Base-by-base conservation (phyloP, 192 early-diverging fungal genomes). In the Ambispora gerdemannii region DNA sequence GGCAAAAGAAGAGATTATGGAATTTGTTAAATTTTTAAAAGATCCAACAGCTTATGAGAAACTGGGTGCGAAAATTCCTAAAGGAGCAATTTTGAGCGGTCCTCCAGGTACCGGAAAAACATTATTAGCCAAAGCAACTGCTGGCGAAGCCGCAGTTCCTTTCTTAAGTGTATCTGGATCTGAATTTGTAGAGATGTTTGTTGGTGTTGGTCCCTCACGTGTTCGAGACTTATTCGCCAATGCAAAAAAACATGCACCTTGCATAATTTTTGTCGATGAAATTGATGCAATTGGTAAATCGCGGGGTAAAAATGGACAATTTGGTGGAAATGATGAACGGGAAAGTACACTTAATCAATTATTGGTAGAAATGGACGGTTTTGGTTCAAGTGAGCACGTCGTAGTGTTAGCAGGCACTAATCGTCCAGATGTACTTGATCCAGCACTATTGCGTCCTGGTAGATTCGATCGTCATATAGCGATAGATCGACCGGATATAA, bases 121-220 rank as follows among this genome's bases (percentile, higher is more conserved):
- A n/a, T 80, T 99, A 50, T 79, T 99, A 49, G 97, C 97, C 35
- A 99, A 99, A 80, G 97, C 97, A 3, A 99, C 97, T 20, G 97
- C 97, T 7, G 97, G 97, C 30, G 97, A 99, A 78, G 97, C 97
- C 4, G 96, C 93, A 35, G 95, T 96, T 3, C 95, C 97, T 11
- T 99, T 99, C 80, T 79, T 99, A 34, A 92, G 90, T 66, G 97
- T 99, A n/a, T 98, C 96, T 4, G 97, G 97, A 10, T 98, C 96
- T 1, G 97, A 99, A 77, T 99, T 99, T 74, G 92, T 98, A 30
- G 97, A 99, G 78, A 99, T 99, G 97, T 99, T 99, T 93, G 97
- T 99, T 25, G 97, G 97, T 75, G 97, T 99, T 24, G 97, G 97
- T 24, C 92, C 85, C 35, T 86, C 85, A 25, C 89, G 97, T 32